Conservation (phyloP, 148 eudicot species). For the Fagopyrum esculentum region DNA sequence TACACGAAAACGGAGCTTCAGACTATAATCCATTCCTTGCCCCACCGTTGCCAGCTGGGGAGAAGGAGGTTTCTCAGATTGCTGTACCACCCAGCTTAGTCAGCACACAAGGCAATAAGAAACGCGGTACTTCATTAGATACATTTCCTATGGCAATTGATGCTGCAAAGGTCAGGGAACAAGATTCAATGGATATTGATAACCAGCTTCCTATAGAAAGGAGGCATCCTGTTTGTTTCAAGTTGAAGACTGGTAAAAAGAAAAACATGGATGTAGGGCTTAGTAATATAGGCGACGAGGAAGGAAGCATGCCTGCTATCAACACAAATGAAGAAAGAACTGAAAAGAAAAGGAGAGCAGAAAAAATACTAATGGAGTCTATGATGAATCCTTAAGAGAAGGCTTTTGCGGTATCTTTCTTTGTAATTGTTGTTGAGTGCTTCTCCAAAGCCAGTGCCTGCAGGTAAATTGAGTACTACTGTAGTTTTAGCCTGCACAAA, state of each 20-base stretch:
- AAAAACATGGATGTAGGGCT: constrained; percentile 61
- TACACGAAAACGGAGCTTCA: constrained; percentile 14
- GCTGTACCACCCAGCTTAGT: constrained; percentile 32
- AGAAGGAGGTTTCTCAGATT: constrained; percentile 46
- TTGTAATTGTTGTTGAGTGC: constrained; percentile 15
- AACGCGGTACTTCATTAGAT: constrained; percentile 41
- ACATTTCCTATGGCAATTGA: constrained; percentile 74
- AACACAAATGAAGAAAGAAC: constrained; percentile 64
- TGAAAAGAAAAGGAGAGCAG: constrained; percentile 85
- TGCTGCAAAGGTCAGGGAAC: constrained; percentile 37
- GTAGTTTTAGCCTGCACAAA: constrained; percentile 4
- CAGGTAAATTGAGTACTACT: background rate
- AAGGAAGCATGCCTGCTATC: constrained; percentile 24
- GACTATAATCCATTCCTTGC: constrained; percentile 56
- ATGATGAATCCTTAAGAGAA: constrained; percentile 54
- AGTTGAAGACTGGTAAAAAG: constrained; percentile 53
- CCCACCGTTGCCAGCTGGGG: constrained; percentile 41
- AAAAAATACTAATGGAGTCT: constrained; percentile 65
- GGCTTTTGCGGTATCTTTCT: constrained; percentile 5
- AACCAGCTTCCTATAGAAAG: constrained; percentile 31
- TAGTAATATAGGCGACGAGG: constrained; percentile 17
- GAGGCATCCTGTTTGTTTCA: constrained; percentile 50
- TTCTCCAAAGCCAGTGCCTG: constrained; percentile 10
- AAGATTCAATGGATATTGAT: constrained; percentile 36
- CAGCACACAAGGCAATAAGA: constrained; percentile 22